Conservation (phyloP, 148 eudicot genomes). For the Vaccinium myrtillus region DNA sequence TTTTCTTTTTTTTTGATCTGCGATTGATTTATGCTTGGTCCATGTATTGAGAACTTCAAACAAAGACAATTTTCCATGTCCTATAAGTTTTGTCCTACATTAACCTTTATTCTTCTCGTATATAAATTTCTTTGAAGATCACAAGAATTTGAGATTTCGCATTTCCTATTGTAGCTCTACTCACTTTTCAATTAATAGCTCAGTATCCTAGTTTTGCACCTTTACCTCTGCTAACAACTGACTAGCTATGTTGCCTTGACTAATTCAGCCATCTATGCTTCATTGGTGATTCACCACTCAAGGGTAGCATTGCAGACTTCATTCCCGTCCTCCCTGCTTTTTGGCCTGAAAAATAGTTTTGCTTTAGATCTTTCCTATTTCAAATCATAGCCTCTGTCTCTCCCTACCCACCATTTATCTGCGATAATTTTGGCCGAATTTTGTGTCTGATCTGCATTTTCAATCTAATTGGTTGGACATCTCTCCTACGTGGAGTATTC, state of each 20-base stretch:
- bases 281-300: not conserved
- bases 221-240: not conserved
- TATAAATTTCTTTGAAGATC: not conserved
- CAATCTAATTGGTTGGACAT: too few relatives aligned
- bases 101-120: not conserved
- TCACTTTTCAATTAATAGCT: too few relatives aligned
- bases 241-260: not conserved
- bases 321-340: not conserved
- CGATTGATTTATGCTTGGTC: not conserved
- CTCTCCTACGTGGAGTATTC: too few relatives aligned
- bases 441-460: too few relatives aligned
- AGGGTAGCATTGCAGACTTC: not conserved
- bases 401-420: not conserved
- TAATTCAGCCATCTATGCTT: not conserved
- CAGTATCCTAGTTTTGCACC: not conserved
- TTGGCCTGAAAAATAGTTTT: not conserved
- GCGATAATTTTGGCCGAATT: not conserved
- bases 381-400: not conserved
- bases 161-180: not conserved
- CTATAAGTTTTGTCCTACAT: not conserved
- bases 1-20: too few relatives aligned
- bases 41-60: not conserved
- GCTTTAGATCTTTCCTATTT: not conserved
- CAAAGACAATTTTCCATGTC: not conserved
- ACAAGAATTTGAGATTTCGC: not conserved